phyloP scores from a whole-genome alignment of 345 rosid genomes.

The Pistacia atlantica region DNA sequence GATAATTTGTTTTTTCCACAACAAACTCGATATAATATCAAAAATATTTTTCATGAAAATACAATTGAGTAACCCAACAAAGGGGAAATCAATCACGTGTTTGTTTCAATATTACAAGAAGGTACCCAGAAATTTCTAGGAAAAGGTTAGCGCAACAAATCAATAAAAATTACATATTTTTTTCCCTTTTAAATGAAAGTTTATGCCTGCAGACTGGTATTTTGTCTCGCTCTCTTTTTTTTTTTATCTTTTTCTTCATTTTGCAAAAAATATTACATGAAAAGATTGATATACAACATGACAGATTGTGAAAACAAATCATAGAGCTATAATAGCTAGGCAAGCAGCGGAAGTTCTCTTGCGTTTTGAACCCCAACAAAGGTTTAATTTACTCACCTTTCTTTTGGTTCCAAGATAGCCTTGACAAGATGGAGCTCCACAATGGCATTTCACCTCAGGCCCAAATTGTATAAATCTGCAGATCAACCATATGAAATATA shows the following conservation, averaged over 20 bases:
- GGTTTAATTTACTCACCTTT: slow-evolving; percentile 52
- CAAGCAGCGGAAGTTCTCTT: slow-evolving; percentile 57
- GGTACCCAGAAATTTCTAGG: neutral
- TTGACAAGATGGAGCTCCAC: slow-evolving; percentile 77
- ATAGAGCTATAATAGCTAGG: slow-evolving; percentile 36
- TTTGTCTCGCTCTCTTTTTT: neutral
- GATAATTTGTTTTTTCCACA: too few relatives aligned
- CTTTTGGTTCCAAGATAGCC: slow-evolving; percentile 76
- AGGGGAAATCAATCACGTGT: neutral
- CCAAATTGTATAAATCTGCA: slow-evolving; percentile 90
- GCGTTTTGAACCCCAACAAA: slow-evolving; percentile 92
- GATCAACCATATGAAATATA: slow-evolving; percentile 6
- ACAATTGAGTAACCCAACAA: slow-evolving; percentile 9
- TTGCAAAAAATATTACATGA: neutral
- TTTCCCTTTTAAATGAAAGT: neutral
- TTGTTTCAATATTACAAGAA: neutral
- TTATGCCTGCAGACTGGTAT: neutral
- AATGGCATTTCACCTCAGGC: slow-evolving; percentile 78
- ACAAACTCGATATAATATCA: neutral
- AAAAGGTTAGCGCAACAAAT: neutral
- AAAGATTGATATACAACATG: slow-evolving; percentile 16
- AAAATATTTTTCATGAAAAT: neutral
- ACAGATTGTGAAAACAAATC: slow-evolving; percentile 15
- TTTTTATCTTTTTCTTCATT: neutral
- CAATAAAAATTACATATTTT: too few relatives aligned